Base-by-base conservation (phyloP, 306 rosid species). In the Potentilla sterilis region DNA sequence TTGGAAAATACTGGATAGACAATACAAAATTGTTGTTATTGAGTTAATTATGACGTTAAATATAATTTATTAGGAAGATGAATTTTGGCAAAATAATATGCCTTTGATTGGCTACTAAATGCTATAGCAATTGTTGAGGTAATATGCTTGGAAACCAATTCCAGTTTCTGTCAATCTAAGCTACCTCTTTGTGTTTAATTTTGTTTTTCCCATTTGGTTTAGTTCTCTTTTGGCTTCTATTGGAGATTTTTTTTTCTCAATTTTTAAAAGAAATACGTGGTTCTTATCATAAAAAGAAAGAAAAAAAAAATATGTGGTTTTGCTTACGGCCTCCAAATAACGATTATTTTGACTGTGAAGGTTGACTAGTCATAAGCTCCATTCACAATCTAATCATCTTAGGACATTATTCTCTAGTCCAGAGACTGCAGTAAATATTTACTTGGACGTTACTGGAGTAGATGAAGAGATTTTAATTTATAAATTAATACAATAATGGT, bases 1-100 rank as follows among this genome's bases (percentile, higher is more conserved):
- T 35, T 69, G 3, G 10, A 8, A 75, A 35, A 21, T 49, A 2
- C 34, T 22, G 42, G 15, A 58, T 22, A 58, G 37, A 32, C n/a
- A n/a, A 21, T 59, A 32, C 18, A 63, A 41, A 76, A 68, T 18
- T 55, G 11, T 37, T 59, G 13, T 46, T 11, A 12, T 48, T 14
- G 24, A 51, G 46, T 67, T 32, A 62, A 59, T 78, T 67, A 3
- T 40, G 73, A 65, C 68, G 76, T 57, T 83, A 76, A 71, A n/a
- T 71, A 38, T 28, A 2, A 76, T 71, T 83, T 21, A 83, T 72
- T 75, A 57, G 37, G 63, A 48, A 57, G 83, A 75, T 66, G 78
- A 76, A 79, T 70, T 83, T 73, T 13, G 76, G 86, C 81, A 79
- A 65, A 79, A 68, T 54, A 22, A 28, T 65, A 21, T 40, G 73